phyloP scores from a whole-genome alignment of 257 asterid species.

The Jaltomata sinuosa region DNA sequence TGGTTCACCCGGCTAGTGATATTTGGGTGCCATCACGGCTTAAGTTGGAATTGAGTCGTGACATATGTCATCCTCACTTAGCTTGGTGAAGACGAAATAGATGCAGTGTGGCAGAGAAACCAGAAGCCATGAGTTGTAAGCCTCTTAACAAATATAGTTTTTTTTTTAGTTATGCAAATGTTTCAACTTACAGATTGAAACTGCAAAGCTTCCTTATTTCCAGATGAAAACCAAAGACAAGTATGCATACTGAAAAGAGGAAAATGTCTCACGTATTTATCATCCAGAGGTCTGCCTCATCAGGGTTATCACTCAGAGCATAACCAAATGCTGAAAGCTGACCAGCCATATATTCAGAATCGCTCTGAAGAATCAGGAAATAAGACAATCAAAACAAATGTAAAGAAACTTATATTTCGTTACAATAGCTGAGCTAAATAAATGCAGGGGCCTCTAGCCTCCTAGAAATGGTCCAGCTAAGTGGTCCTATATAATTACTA shows the following conservation, averaged over 20 bases:
- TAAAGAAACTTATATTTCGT: background rate
- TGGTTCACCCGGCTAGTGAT: background rate
- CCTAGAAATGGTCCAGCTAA: background rate
- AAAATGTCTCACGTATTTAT: conserved; percentile 75
- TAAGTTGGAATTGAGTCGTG: background rate
- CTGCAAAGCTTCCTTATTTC: background rate
- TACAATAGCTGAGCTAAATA: background rate
- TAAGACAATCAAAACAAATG: conserved; percentile 1
- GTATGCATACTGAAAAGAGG: background rate
- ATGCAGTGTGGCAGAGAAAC: background rate
- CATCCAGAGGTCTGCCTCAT: conserved; percentile 94
- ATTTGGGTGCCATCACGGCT: background rate
- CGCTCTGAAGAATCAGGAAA: conserved; percentile 49
- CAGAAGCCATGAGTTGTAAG: background rate
- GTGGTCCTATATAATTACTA: background rate
- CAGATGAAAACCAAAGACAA: background rate
- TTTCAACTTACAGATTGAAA: background rate
- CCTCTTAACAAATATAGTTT: background rate
- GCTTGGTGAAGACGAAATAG: background rate
- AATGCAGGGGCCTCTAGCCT: background rate
- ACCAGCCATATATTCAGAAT: conserved; percentile 98
- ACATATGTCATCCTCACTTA: background rate
- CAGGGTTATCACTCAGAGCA: conserved; percentile 67
- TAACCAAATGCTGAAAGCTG: conserved; percentile 98
- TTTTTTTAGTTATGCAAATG: background rate